Conservation (phyloP, 768 basidiomycete species). For the Trametes maxima region DNA sequence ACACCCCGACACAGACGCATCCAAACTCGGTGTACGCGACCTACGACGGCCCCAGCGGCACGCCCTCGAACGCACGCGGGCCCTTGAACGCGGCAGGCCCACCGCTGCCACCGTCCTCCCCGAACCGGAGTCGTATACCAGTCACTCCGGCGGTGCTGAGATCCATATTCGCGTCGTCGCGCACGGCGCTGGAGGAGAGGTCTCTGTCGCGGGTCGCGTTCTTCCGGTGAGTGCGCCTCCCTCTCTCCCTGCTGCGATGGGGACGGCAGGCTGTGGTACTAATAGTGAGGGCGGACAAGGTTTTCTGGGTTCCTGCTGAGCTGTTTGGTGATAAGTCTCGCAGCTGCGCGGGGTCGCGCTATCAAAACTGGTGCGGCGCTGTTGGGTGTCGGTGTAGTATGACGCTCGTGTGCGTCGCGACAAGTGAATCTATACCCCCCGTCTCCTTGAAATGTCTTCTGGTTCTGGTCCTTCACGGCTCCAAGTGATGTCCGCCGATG, state of each 20-base stretch:
- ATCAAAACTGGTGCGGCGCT: slow-evolving; percentile 67
- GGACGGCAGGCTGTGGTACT: neutral
- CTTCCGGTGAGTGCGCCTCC: slow-evolving; percentile 58
- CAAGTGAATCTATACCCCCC: neutral
- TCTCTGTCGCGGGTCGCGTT: slow-evolving; percentile 85
- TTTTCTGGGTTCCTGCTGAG: slow-evolving; percentile 84
- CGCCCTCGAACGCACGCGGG: neutral
- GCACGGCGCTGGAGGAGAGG: slow-evolving; percentile 79
- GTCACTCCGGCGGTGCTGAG: slow-evolving; percentile 82
- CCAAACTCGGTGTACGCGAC: slow-evolving; percentile 18
- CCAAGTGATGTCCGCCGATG: too few relatives aligned
- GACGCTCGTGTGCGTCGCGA: neutral
- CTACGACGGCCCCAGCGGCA: neutral
- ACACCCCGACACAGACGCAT: slow-evolving; percentile 19
- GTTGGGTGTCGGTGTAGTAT: slow-evolving; percentile 57
- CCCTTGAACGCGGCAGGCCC: slow-evolving; percentile 6
- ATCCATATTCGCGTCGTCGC: slow-evolving; percentile 85
- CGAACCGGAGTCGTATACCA: slow-evolving; percentile 63
- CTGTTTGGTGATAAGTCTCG: slow-evolving; percentile 76
- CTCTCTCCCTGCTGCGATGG: neutral
- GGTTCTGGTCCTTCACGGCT: too few relatives aligned
- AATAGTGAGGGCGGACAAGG: slow-evolving; percentile 38
- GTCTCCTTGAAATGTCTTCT: too few relatives aligned
- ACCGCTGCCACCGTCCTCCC: slow-evolving; percentile 35
- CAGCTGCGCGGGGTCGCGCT: slow-evolving; percentile 70